Evolutionary conservation across 345 rosid genomes (phyloP).

Genomic region (Eucalyptus virginea): DNA sequence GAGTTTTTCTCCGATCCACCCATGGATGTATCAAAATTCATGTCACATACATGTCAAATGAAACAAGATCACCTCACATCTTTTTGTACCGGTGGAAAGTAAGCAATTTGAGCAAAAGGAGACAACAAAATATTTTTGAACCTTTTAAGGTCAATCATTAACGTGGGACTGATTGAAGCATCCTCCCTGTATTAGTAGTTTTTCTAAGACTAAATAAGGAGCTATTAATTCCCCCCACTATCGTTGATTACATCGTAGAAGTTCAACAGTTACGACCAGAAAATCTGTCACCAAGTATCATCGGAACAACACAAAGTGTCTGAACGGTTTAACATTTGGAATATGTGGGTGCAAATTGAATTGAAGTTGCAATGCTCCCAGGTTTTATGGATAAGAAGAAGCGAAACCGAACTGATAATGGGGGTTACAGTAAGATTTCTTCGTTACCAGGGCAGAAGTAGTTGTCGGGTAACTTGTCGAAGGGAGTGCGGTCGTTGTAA

Average conservation of each 20-base stretch:
- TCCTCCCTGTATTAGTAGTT: not conserved
- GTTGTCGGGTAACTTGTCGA: conserved; percentile 64
- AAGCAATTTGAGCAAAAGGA: not conserved
- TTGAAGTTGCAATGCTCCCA: not conserved
- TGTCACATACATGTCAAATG: not conserved
- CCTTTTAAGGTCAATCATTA: not conserved
- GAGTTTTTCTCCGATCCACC: not conserved
- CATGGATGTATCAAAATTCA: not conserved
- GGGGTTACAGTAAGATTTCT: not conserved
- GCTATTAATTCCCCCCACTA: not conserved
- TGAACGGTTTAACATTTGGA: not conserved
- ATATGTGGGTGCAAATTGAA: not conserved
- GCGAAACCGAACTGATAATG: not conserved
- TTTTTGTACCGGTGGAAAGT: not conserved
- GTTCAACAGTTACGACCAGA: not conserved
- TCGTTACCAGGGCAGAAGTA: conserved; percentile 74
- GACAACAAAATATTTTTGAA: not conserved
- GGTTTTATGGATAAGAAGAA: not conserved
- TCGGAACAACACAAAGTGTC: not conserved
- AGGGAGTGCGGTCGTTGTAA: conserved; percentile 83
- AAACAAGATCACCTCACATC: not conserved
- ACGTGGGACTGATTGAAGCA: not conserved
- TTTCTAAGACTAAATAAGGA: not conserved
- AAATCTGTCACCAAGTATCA: not conserved
- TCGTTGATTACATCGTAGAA: not conserved